Percentiles rank a stretch among this genome's conserved stretches.
phyloP scores from a whole-genome alignment of 2,329 filamentous ascomycete species.

The Colletotrichum euphorbiae region DNA sequence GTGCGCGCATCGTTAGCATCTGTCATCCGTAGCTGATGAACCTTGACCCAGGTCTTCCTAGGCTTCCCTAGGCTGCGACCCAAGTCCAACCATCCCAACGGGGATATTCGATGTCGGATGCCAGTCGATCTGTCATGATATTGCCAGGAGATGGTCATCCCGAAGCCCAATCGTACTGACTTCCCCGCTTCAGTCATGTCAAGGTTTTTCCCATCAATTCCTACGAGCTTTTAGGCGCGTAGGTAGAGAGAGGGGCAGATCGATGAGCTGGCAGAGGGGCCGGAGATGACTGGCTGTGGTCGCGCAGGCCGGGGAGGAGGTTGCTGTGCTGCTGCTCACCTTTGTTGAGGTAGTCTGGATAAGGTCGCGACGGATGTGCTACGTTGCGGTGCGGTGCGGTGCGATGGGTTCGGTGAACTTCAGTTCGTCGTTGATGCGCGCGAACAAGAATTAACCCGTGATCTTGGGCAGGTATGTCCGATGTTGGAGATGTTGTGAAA shows the following conservation, averaged over 20 bases:
- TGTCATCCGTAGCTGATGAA: constrained; percentile 39
- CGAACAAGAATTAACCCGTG: constrained; percentile 24
- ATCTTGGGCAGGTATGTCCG: constrained; percentile 35
- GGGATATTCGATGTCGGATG: constrained; percentile 36
- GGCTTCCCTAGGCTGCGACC: constrained; percentile 7
- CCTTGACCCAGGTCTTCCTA: constrained; percentile 38
- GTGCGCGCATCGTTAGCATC: constrained; percentile 40
- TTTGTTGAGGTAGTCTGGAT: neutral
- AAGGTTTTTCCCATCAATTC: constrained; percentile 30
- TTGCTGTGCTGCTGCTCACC: constrained; percentile 24
- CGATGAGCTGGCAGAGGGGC: too few relatives aligned
- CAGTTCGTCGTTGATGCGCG: constrained; percentile 15
- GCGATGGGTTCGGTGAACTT: constrained; percentile 14
- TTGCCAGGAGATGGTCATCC: constrained; percentile 8
- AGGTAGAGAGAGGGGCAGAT: neutral
- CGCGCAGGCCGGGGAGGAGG: neutral
- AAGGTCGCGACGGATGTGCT: neutral
- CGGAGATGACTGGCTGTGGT: neutral
- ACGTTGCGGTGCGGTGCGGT: neutral
- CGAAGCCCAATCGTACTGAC: constrained; percentile 21
- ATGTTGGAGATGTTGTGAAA: constrained; percentile 36
- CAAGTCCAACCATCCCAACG: constrained; percentile 31
- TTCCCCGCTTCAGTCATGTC: constrained; percentile 30
- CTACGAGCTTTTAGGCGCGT: constrained; percentile 11
- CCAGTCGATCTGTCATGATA: constrained; percentile 25